Base-by-base conservation (phyloP, 106 monocot species). In the Dactylorhiza incarnata region DNA sequence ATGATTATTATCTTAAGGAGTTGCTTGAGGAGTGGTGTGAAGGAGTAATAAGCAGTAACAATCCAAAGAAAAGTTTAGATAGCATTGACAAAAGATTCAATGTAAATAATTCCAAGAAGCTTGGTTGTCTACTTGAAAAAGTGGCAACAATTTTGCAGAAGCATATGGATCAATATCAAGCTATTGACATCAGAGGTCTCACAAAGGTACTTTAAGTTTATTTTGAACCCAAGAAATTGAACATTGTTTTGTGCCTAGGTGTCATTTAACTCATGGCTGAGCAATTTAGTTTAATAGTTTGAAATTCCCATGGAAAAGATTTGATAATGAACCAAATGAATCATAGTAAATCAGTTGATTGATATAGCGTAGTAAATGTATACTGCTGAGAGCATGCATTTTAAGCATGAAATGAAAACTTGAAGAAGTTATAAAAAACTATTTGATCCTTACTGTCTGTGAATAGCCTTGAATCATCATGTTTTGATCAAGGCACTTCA, bases 1-100 rank as follows among this genome's bases (percentile, higher is more conserved):
- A 87, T 83, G 91, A 95, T 81, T 79, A 83, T 78, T 89, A 86
- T 77, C 87, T 95, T 9, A 95, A 95, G 84, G 87, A 89, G 50
- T 82, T 95, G 43, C 71, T 95, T 52, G 95, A 95, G 76, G 95
- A 95, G 76, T 95, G 95, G 91, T 95, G 91, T 79, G 95, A 95
- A 92, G 95, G 84, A 75, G 83, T 92, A 53, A 74, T 91, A 72
- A 74, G 74, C 56, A 80, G 73, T 7, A 47, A 68, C 37, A 74
- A 72, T 48, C 74, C 62, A 78, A 81, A 81, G 68, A 59, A 48
- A 63, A 23, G 49, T 15, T 9, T 44, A 58, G 10, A 37, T 58
- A 46, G 43, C 45, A 45, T 74, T 59, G 61, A 62, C 4, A 47
- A 58, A 62, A 74, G n/a, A 72, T 73, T 48, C 48, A 48, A 45